These are phyloP conservation scores for Trichophyton equinum DNA, from an alignment of 2,329 filamentous ascomycete genomes.

Conservation along the genomic window DNA sequence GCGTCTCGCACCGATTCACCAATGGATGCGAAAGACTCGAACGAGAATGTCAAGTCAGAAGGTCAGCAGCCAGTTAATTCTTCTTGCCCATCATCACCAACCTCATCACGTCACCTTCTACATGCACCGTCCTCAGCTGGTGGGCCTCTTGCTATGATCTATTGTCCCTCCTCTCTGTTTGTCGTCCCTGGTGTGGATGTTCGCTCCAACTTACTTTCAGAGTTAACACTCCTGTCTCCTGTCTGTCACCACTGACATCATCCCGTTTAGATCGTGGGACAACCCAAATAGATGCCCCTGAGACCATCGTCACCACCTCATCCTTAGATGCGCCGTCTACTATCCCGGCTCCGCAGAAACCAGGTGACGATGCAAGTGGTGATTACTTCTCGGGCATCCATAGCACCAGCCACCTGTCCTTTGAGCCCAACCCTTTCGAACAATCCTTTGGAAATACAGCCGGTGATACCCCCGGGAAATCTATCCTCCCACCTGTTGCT, in stretches of 20 bases:
- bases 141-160: not conserved
- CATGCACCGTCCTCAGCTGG: not conserved
- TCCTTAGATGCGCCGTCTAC: constrained; percentile 52
- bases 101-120: not conserved
- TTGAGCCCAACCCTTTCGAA: constrained; percentile 92
- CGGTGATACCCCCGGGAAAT: constrained; percentile 68
- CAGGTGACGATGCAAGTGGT: constrained; percentile 27
- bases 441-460: constrained; percentile 67
- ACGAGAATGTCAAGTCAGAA: constrained; percentile 24
- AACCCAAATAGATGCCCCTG: constrained; percentile 21
- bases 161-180: not conserved
- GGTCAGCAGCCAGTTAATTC: constrained; percentile 20
- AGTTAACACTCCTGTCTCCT: not conserved
- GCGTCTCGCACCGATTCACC: constrained; percentile 26
- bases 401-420: constrained; percentile 38
- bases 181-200: not conserved
- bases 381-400: constrained; percentile 58
- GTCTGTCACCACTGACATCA: not conserved
- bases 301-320: constrained; percentile 33
- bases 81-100: no score
- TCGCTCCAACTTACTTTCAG: not conserved
- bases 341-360: constrained; percentile 58
- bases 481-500: constrained; percentile 76
- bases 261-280: constrained; percentile 15
- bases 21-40: constrained; percentile 33